Percentiles rank a stretch among this genome's conserved stretches.
Evolutionary conservation across 805 yeast species (phyloP).

Genomic region (Sugiyamaella valdiviana): DNA sequence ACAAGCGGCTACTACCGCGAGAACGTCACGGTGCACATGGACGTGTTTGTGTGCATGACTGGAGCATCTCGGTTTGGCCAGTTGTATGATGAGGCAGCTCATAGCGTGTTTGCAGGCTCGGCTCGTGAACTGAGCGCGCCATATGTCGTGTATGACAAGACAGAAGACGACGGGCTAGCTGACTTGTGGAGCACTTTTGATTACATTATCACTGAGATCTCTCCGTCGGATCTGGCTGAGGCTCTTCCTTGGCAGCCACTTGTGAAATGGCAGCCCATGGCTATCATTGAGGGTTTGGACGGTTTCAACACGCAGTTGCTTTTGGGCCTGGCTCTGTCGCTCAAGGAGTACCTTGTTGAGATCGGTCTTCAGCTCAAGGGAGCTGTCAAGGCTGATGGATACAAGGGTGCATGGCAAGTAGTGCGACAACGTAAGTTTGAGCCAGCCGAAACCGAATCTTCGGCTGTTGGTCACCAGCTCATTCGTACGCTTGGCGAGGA

Average conservation of each 20-base stretch:
- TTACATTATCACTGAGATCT: slow-evolving; percentile 40
- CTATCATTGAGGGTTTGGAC: slow-evolving; percentile 35
- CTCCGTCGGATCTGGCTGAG: slow-evolving; percentile 25
- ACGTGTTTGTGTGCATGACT: slow-evolving; percentile 77
- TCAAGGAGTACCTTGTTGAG: slow-evolving; percentile 6
- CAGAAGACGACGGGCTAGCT: slow-evolving; percentile 48
- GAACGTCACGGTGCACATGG: slow-evolving; percentile 55
- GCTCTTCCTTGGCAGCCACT: slow-evolving; percentile 4
- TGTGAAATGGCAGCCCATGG: slow-evolving; percentile 40
- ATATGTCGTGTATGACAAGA: slow-evolving; percentile 57
- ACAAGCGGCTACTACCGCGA: slow-evolving; percentile 12
- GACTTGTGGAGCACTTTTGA: slow-evolving; percentile 45
- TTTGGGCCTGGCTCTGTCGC: slow-evolving; percentile 13
- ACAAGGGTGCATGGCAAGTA: not conserved
- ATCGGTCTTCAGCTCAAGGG: not conserved
- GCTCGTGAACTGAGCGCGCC: not conserved
- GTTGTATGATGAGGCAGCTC: slow-evolving; percentile 32
- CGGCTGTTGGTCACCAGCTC: not conserved
- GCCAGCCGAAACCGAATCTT: not conserved
- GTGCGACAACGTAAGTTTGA: not conserved
- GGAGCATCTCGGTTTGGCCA: slow-evolving; percentile 78
- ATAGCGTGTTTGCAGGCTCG: slow-evolving; percentile 17
- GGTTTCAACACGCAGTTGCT: slow-evolving; percentile 34
- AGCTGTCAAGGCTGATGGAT: not conserved
- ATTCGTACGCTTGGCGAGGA: not conserved